These are phyloP conservation scores for Protomyces pachydermus DNA, from an alignment of 1,139 yeast species.

Conservation along the genomic window DNA sequence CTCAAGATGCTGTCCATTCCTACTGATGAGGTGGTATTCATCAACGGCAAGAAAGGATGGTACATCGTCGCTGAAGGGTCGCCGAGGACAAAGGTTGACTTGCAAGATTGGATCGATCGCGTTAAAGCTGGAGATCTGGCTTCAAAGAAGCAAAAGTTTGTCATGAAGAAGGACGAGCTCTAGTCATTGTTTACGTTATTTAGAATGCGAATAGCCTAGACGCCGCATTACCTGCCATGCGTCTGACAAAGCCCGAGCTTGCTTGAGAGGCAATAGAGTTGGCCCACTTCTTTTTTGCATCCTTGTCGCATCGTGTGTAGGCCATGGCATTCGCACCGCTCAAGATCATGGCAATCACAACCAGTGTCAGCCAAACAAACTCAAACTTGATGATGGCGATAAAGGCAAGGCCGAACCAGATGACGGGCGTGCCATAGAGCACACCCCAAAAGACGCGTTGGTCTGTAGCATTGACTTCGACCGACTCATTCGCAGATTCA, in stretches of 20 bases:
- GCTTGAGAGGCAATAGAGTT: constrained; percentile 13
- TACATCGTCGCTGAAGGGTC: neutral
- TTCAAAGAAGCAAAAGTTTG: neutral
- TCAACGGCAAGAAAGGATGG: constrained; percentile 13
- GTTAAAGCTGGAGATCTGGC: constrained; percentile 14
- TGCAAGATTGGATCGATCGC: constrained; percentile 12
- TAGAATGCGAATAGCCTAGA: constrained; percentile 9
- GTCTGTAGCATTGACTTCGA: constrained; percentile 86
- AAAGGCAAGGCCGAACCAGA: constrained; percentile 69
- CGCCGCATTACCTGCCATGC: constrained; percentile 10
- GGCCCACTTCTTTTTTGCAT: constrained; percentile 28
- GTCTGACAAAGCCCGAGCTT: constrained; percentile 15
- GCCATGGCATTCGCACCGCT: constrained; percentile 28
- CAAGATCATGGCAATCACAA: constrained; percentile 28
- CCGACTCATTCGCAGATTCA: constrained; percentile 75
- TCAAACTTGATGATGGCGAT: constrained; percentile 73
- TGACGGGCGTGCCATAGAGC: constrained; percentile 65
- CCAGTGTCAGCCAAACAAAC: constrained; percentile 58
- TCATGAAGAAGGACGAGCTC: neutral
- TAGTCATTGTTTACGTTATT: neutral
- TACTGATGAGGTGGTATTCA: neutral
- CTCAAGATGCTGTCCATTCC: neutral
- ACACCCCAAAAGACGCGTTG: constrained; percentile 82
- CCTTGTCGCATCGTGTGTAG: constrained; percentile 30
- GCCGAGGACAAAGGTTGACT: neutral